phyloP scores from a whole-genome alignment of 345 rosid species.

The Rubroshorea leprosula region DNA sequence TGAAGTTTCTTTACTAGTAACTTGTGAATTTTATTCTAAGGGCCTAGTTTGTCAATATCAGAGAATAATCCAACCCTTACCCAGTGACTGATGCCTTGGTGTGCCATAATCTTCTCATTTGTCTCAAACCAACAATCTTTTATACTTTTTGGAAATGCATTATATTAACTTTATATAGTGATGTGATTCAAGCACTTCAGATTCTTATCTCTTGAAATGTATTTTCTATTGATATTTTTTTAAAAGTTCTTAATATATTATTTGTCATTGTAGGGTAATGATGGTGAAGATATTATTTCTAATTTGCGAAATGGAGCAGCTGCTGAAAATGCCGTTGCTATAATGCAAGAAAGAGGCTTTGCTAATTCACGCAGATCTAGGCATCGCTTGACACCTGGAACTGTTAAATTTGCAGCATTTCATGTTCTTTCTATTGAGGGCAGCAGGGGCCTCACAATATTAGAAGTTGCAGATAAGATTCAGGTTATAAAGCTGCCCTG shows the following conservation, averaged over 20 bases:
- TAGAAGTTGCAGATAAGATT: slow-evolving; percentile 88
- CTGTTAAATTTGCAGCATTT: slow-evolving; percentile 92
- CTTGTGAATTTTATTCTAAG: too few relatives aligned
- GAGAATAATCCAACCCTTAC: too few relatives aligned
- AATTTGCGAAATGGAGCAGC: slow-evolving; percentile 73
- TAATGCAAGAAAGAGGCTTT: slow-evolving; percentile 83
- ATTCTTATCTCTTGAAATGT: too few relatives aligned
- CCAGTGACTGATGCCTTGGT: too few relatives aligned
- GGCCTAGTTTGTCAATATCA: too few relatives aligned
- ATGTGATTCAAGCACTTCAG: too few relatives aligned
- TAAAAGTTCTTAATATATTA: slow-evolving; percentile 22
- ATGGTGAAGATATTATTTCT: slow-evolving; percentile 61
- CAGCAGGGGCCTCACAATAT: slow-evolving; percentile 64
- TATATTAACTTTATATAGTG: too few relatives aligned
- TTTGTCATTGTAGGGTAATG: slow-evolving; percentile 43
- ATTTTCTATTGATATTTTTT: too few relatives aligned
- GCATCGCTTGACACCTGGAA: slow-evolving; percentile 94
- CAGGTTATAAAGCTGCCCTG: slow-evolving; percentile 34
- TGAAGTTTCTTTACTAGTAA: too few relatives aligned
- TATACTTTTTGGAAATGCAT: too few relatives aligned
- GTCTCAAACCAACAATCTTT: too few relatives aligned
- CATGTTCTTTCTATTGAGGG: slow-evolving; percentile 81
- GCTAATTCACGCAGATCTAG: slow-evolving; percentile 73
- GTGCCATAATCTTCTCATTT: too few relatives aligned
- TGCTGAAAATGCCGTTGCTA: slow-evolving; percentile 75